phyloP scores from a whole-genome alignment of 2,329 filamentous ascomycete genomes.

The Metarhizium humberi region DNA sequence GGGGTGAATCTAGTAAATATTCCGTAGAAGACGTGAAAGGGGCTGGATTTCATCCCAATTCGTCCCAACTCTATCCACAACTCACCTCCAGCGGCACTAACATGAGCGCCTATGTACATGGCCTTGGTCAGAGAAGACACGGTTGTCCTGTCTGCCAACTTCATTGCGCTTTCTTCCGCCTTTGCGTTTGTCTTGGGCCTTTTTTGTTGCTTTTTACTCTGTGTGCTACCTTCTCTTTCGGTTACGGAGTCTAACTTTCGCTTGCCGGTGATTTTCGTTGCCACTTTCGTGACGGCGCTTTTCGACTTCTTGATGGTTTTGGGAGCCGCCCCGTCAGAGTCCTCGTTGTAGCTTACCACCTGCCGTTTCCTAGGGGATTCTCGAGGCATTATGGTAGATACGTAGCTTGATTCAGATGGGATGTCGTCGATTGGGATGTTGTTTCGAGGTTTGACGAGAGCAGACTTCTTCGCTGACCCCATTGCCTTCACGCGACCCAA shows the following conservation, averaged over 20 bases:
- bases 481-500: background rate
- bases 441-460: background rate
- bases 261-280: constrained; percentile 7
- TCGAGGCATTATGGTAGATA: constrained; percentile 20
- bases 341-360: constrained; percentile 23
- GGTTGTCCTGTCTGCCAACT: constrained; percentile 60
- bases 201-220: constrained; percentile 23
- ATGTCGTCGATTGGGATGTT: background rate
- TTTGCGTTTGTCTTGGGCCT: constrained; percentile 33
- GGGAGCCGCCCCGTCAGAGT: constrained; percentile 9
- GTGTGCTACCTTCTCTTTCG: constrained; percentile 11
- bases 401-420: background rate
- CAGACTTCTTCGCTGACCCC: background rate
- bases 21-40: background rate
- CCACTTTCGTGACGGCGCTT: background rate
- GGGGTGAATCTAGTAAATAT: background rate
- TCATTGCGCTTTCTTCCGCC: constrained; percentile 36
- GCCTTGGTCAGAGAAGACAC: constrained; percentile 51
- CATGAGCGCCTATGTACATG: constrained; percentile 87
- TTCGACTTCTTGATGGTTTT: constrained; percentile 9
- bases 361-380: constrained; percentile 23
- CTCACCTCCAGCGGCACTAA: constrained; percentile 77
- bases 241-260: constrained; percentile 16
- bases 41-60: background rate
- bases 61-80: background rate